phyloP scores from a whole-genome alignment of 768 basidiomycete species.

The Guyanaporus albipodus region DNA sequence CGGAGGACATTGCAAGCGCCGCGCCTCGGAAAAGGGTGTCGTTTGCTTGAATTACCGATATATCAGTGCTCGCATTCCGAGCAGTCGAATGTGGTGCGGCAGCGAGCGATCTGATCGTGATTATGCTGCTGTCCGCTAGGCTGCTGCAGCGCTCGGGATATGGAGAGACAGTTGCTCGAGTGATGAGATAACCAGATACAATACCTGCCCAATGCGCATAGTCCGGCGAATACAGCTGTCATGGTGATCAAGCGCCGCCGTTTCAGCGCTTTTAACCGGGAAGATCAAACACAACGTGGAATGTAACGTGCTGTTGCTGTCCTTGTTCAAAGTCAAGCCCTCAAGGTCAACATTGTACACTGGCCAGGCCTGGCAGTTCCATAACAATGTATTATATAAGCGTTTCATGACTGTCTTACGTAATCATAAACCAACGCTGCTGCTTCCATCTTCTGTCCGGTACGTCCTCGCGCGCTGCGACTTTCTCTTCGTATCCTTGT shows the following conservation, averaged over 20 bases:
- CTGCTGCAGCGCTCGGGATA: background rate
- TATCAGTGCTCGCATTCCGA: constrained; percentile 18
- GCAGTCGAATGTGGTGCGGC: constrained; percentile 8
- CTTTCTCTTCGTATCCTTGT: background rate
- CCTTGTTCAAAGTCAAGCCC: too few relatives aligned
- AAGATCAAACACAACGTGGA: too few relatives aligned
- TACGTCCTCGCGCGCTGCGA: constrained; percentile 1
- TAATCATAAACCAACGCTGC: too few relatives aligned
- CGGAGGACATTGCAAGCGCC: constrained; percentile 5
- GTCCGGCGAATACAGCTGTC: constrained; percentile 17
- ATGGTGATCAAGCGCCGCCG: constrained; percentile 17
- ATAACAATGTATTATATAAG: too few relatives aligned
- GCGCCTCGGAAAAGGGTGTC: constrained; percentile 34
- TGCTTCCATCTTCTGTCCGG: too few relatives aligned
- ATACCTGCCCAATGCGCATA: constrained; percentile 13
- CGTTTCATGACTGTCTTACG: too few relatives aligned
- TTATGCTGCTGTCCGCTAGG: constrained; percentile 10
- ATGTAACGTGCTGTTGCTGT: background rate
- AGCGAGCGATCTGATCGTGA: constrained; percentile 27
- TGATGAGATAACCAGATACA: constrained; percentile 1
- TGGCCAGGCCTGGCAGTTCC: too few relatives aligned
- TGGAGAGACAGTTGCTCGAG: constrained; percentile 16
- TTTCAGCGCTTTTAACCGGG: background rate
- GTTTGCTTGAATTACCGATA: constrained; percentile 24
- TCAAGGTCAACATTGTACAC: too few relatives aligned